phyloP scores from a whole-genome alignment of 73 alveolate species.

The Tetrahymena thermophila region DNA sequence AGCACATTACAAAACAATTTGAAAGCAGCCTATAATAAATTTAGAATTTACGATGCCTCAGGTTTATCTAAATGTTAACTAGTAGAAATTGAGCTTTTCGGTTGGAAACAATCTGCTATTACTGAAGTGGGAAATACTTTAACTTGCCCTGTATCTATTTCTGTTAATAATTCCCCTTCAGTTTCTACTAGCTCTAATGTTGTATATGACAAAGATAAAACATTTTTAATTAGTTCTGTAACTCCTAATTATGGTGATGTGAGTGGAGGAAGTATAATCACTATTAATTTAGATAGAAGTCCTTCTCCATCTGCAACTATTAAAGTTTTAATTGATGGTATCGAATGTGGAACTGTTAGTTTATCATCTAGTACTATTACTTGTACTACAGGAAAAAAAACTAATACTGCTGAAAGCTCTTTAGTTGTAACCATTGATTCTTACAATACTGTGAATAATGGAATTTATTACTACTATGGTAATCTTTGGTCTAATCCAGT shows the following conservation, averaged over 20 bases:
- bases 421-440: conserved; percentile 18
- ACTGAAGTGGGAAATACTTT: not conserved
- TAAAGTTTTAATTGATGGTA: conserved; percentile 50
- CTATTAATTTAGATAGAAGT: conserved; percentile 5
- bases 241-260: not conserved
- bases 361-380: conserved; percentile 9
- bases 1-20: not conserved
- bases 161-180: not conserved
- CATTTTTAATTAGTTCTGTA: not conserved
- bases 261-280: not conserved
- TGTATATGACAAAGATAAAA: not conserved
- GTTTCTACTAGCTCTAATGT: not conserved
- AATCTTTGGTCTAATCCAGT: conserved; percentile 45
- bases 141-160: conserved; percentile 9
- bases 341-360: conserved; percentile 33
- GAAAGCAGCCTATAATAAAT: not conserved
- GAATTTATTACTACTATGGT: conserved; percentile 42
- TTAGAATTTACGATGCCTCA: conserved; percentile 13
- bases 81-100: conserved; percentile 23
- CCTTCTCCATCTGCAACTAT: conserved; percentile 22
- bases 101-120: conserved; percentile 3
- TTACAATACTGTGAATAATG: conserved; percentile 43
- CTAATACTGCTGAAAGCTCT: conserved; percentile 1
- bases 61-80: conserved; percentile 25
- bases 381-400: conserved; percentile 54